Conservation (phyloP, 2,329 filamentous ascomycete genomes). For the Capronia coronata region DNA sequence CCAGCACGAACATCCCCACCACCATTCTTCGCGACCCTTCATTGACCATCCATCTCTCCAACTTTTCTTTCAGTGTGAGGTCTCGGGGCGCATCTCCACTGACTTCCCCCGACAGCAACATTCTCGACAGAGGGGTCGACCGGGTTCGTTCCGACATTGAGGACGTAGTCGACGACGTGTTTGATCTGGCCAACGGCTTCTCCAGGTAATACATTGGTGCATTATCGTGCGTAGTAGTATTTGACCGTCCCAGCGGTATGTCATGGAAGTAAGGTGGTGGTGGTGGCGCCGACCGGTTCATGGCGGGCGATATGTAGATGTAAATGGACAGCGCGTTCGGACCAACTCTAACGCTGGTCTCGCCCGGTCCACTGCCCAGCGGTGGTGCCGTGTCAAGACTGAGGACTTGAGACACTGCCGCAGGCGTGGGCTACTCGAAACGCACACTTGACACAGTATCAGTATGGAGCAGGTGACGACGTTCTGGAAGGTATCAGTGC, state of each 20-base stretch:
- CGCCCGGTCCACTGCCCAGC: conserved; percentile 9
- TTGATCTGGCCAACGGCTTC: conserved; percentile 24
- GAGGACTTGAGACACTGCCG: conserved; percentile 1
- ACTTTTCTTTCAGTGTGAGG: conserved; percentile 62
- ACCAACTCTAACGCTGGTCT: conserved; percentile 5
- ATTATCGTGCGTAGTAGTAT: conserved; percentile 27
- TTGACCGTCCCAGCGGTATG: conserved; percentile 26
- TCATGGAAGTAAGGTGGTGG: conserved; percentile 22
- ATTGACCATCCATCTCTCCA: conserved; percentile 85
- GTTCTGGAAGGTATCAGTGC: not conserved
- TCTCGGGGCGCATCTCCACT: conserved; percentile 65
- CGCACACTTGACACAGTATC: conserved; percentile 21
- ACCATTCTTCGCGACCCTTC: conserved; percentile 79
- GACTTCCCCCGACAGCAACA: conserved; percentile 78
- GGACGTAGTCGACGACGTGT: conserved; percentile 18
- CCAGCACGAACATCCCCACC: conserved; percentile 65
- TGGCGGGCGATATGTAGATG: conserved; percentile 15
- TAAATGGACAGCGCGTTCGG: conserved; percentile 4
- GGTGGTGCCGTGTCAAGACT: conserved; percentile 13
- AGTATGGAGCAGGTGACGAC: conserved; percentile 18
- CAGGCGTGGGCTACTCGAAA: conserved; percentile 13
- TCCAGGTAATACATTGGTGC: conserved; percentile 27
- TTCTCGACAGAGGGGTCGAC: conserved; percentile 75
- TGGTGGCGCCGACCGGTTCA: conserved; percentile 13
- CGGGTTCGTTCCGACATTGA: conserved; percentile 58